Base-by-base conservation (phyloP, 106 monocot genomes). In the Apostasia ramifera region DNA sequence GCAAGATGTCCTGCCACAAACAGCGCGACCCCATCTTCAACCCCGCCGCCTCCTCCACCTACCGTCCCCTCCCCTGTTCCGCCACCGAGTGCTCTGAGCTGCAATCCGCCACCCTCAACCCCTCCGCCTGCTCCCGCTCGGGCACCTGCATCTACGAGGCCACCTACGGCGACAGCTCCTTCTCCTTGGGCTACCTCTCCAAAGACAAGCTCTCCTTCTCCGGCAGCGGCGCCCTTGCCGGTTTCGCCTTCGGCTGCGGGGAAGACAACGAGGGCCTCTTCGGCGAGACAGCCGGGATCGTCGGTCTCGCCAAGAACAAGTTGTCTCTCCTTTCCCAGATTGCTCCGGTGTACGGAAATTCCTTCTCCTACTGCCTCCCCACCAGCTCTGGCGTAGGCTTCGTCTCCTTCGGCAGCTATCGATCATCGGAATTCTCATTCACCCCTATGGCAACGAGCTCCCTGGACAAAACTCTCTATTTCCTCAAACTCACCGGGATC, bases 361-460 rank as follows among this genome's bases (percentile, higher is more conserved):
- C 88, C 48, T 95, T 95, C 88, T 80, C 88, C 58, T 95, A 95
- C 76, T 95, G 95, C 81, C 95, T 95, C 48, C 95, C 95, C 37
- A 77, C 88, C 2, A 48, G 74, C 1, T 44, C 88, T 40, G 73
- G 80, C 59, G 8, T 83, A 6, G 95, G 95, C 1, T 84, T 61
- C 61, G 70, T 97, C 44, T 82, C 89, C n/a, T 53, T 87, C 11
- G 89, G 89, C 7, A 47, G 72, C 50, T 63, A 70, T 61, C 3
- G 42, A 26, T 9, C 71, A 2, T 2, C 70, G 1, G 13, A 38
- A 38, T 76, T 56, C 47, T 12, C 76, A 0, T 90, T 61, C 81
- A 90, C 90, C 8, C 81, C 83, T 1, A 73, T 90, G 81, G 49
- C 74, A 4, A 13, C 47, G 2, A 74, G 40, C 78, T 78, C 80